Evolutionary conservation across 306 rosid species (phyloP), one percentile per base, ranked within the genome.

Genomic region (Amphicarpaea edgeworthii): DNA sequence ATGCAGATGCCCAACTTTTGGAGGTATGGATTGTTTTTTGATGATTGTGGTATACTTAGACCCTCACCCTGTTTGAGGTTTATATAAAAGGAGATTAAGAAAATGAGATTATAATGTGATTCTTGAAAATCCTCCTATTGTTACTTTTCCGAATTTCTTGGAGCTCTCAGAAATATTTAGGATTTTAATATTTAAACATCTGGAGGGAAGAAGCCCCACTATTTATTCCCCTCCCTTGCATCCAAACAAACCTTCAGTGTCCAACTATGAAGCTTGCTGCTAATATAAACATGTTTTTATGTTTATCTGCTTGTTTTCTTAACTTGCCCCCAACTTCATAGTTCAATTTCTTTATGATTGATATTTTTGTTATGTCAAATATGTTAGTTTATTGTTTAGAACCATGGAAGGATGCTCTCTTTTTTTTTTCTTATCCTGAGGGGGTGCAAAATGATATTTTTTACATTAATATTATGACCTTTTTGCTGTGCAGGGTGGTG

Each of bases 401-500:
- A 12, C 23, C 12, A 17, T 60, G 34, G 51, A 43, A 37, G 32
- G 21, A 8, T 12, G n/a, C 34, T 1, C 37, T 28, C 12, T 32
- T 42, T 24, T 2, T 50, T 76, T 30, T 12, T 14, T 58, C 2
- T 28, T 10, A 8, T 26, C 14, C 23, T 50, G 57, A 17, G 1
- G 20, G 15, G 19, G 26, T 62, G 81, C 55, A 23, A 50, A 72
- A 54, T 17, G 38, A 26, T 50, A 12, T 45, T 68, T 58, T 61
- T 53, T 24, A 42, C 30, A 30, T 23, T 41, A 41, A 21, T 43
- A 50, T 75, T 17, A 70, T 59, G 70, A 28, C 14, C 43, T 85
- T 80, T 77, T 80, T 70, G 34, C 46, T 81, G 69, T 79, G 80
- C 86, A 95, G 97, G 88, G 62, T 76, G 93, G 75, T 72, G 91